Base-by-base conservation (phyloP, 192 early-diverging fungal genomes). In the Coemansia sp. region DNA sequence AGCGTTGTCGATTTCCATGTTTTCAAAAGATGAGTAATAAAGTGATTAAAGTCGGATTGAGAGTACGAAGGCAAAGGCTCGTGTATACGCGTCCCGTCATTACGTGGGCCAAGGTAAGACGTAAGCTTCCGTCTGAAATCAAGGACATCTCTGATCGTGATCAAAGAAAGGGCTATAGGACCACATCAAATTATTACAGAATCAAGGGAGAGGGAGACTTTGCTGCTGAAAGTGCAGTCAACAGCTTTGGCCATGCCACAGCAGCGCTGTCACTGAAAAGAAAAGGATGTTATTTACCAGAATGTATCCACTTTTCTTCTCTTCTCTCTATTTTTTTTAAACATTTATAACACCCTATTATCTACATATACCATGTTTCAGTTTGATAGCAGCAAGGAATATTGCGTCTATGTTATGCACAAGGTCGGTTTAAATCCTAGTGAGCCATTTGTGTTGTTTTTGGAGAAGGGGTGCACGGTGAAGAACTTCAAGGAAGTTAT, bases 1-100 rank as follows among this genome's bases (percentile, higher is more conserved):
- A 64, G 90, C 87, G 73, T 87, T 87, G 79, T 94, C 92, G 59
- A 95, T 85, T 48, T 91, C 90, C 89, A 90, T 90, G 46, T 42
- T 75, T 76, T 17, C 21, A 36, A 27, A 53, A 29, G 29, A 58
- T n/a, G 25, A 55, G 5, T 1, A 58, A 15, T 32, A 58, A 31
- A 55, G 29, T 10, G 19, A 21, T 21, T 50, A 50, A 19, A 0
- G 46, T 21, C 8, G 46, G 46, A 32, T 34, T 58, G 55, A 29
- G 12, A 27, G 53, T 14, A 7, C 4, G 29, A 23, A 32, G 6
- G 32, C 21, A 23, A 50, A 50, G 25, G 19, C 19, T 8, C 46
- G 21, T 50, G 21, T 2, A 50, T 46, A 19, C n/a, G 45, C n/a
- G 45, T 8, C n/a, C n/a, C 45, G 15, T 11, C n/a, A 23, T 19